Conservation (phyloP, 148 eudicot species). For the Heliosperma pusillum region DNA sequence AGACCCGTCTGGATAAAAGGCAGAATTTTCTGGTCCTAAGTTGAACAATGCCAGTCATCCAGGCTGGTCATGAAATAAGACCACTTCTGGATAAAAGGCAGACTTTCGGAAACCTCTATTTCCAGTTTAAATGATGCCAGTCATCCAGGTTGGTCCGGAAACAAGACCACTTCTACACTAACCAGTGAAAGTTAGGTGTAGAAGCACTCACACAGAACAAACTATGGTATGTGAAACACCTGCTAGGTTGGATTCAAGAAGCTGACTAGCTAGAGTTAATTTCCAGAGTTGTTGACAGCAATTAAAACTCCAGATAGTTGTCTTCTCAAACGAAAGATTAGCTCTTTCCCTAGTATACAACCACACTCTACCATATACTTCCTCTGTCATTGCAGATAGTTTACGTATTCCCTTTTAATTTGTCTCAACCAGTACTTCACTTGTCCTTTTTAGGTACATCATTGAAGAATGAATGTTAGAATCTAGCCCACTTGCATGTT, state of each 20-base stretch:
- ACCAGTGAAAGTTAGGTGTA: slow-evolving; percentile 24
- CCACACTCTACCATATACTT: slow-evolving; percentile 12
- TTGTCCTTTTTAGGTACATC: neutral
- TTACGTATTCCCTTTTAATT: neutral
- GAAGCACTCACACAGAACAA: slow-evolving; percentile 16
- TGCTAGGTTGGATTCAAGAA: slow-evolving; percentile 22
- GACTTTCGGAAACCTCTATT: slow-evolving; percentile 13
- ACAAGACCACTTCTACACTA: slow-evolving; percentile 25
- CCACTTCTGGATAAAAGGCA: slow-evolving; percentile 25
- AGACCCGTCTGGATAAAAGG: slow-evolving; percentile 28
- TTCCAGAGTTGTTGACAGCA: neutral
- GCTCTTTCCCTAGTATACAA: slow-evolving; percentile 14
- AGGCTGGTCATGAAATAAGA: slow-evolving; percentile 19
- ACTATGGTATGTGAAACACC: slow-evolving; percentile 29
- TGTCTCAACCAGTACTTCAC: neutral
- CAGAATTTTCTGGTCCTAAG: slow-evolving; percentile 11
- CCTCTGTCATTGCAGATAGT: neutral
- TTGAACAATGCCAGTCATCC: slow-evolving; percentile 24
- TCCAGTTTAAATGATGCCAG: slow-evolving; percentile 15
- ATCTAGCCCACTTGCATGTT: neutral
- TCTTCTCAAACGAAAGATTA: slow-evolving; percentile 28
- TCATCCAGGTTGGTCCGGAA: slow-evolving; percentile 24
- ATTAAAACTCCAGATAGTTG: slow-evolving; percentile 31
- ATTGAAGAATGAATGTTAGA: neutral
- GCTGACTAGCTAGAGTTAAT: slow-evolving; percentile 33